Conservation (phyloP, 2,329 filamentous ascomycete species). For the Lojkania enalia region DNA sequence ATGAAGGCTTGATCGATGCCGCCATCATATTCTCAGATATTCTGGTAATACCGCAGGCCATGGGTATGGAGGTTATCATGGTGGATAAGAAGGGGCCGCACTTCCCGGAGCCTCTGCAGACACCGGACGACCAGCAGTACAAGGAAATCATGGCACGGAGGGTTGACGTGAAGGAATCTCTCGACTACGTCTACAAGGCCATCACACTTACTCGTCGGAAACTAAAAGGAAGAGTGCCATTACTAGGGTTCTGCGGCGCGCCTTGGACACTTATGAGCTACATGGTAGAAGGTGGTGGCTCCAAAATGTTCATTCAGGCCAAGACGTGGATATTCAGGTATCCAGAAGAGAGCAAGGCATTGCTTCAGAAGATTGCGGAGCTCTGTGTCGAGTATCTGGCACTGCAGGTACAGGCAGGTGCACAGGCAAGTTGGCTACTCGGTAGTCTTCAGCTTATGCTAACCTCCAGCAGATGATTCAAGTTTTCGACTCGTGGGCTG, state of each 20-base stretch:
- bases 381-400: slow-evolving; percentile 94
- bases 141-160: slow-evolving; percentile 71
- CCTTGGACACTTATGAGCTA: slow-evolving; percentile 98
- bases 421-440: slow-evolving; percentile 64
- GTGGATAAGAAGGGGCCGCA: slow-evolving; percentile 95
- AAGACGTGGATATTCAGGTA: slow-evolving; percentile 98
- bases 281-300: slow-evolving; percentile 97
- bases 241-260: slow-evolving; percentile 95
- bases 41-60: slow-evolving; percentile 93
- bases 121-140: slow-evolving; percentile 83
- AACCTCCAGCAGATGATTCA: slow-evolving; percentile 69
- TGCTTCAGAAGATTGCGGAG: slow-evolving; percentile 90
- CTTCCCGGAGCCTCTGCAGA: slow-evolving; percentile 82
- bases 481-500: slow-evolving; percentile 98
- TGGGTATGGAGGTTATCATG: slow-evolving; percentile 99
- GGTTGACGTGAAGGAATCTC: slow-evolving; percentile 81
- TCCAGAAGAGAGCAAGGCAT: slow-evolving; percentile 73
- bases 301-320: slow-evolving; percentile 88
- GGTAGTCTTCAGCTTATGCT: slow-evolving; percentile 11
- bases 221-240: slow-evolving; percentile 81
- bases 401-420: slow-evolving; percentile 87
- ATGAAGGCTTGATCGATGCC: slow-evolving; percentile 85
- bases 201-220: slow-evolving; percentile 90
- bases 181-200: slow-evolving; percentile 94
- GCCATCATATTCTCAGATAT: slow-evolving; percentile 99